Conservation (phyloP, 179 eudicot species). For the Beta macrorhiza region DNA sequence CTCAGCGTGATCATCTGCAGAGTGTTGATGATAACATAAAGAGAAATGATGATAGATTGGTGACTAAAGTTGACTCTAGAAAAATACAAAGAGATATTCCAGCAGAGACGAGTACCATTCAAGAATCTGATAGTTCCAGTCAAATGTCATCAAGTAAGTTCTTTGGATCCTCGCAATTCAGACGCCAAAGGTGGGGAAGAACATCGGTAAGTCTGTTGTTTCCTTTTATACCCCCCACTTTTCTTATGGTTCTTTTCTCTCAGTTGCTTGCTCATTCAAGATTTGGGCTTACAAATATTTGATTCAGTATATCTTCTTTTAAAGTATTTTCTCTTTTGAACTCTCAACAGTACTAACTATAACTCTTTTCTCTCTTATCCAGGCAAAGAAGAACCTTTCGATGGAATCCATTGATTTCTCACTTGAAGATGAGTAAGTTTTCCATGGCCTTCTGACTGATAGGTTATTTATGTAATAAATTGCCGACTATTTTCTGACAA, state of each 20-base stretch:
- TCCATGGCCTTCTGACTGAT: constrained; percentile 17
- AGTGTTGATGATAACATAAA: constrained; percentile 18
- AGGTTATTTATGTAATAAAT: not conserved
- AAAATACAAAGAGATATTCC: constrained; percentile 29
- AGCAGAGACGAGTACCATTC: constrained; percentile 27
- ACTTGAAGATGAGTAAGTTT: constrained; percentile 72
- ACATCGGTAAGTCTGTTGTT: constrained; percentile 49
- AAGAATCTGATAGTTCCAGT: constrained; percentile 26
- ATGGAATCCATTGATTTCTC: constrained; percentile 63
- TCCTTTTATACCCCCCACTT: not conserved
- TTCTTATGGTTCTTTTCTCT: not conserved
- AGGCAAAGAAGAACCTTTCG: constrained; percentile 77
- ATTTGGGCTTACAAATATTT: not conserved
- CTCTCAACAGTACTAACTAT: constrained; percentile 5
- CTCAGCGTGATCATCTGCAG: constrained; percentile 29
- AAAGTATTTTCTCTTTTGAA: constrained; percentile 3
- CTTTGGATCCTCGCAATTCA: constrained; percentile 33
- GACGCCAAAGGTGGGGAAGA: constrained; percentile 58
- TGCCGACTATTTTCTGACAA: not conserved
- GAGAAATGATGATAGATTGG: constrained; percentile 22
- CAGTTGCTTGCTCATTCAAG: not conserved
- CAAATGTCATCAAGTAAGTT: constrained; percentile 31
- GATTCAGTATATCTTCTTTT: not conserved
- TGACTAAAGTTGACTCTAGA: constrained; percentile 26
- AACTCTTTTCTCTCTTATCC: constrained; percentile 20